Evolutionary conservation across 2,329 filamentous ascomycete species (phyloP), one percentile per base, ranked within the genome.

Genomic region (Fusarium tupiense): DNA sequence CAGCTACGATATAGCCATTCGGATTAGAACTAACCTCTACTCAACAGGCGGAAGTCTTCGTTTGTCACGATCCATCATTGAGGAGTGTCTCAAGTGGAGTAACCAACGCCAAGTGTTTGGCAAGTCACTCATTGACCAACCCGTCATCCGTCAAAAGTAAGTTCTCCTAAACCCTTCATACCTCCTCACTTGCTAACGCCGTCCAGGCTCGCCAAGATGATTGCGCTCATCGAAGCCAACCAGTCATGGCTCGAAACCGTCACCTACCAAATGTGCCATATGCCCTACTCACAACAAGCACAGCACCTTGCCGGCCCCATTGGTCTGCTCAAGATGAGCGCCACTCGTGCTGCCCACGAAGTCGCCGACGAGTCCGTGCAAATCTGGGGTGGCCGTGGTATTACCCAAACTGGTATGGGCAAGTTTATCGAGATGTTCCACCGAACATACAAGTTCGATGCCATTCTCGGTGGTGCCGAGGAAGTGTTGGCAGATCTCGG

Each of bases 31-130:
- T 75, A 46, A 78, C 44, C 12, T 41, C 29, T 8, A 24, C n/a
- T 17, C 11, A 46, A 74, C 73, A 83, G 85, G 85, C 75, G 90
- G 85, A 58, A 90, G 91, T 8, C 87, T 92, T 68, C 91, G 93
- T 58, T 87, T 88, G 82, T 90, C 87, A 61, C 89, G 93, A 71
- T 88, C 88, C 4, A 89, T 96, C 20, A 91, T 94, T 19, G 94
- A 97, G 82, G 94, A 97, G 81, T 96, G 91, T 78, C 85, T 97
- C 72, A 96, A 96, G 82, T 98, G 95, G 94, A 88, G 91, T 38
- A 94, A 96, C 85, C 95, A 97, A 84, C 91, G 94, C 57, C 87
- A 95, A 33, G 93, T 97, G 74, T 96, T 96, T 80, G 90, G 90
- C 80, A 96, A 96, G 86, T 91, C 91, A 35, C 87, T 97, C 46